Base-by-base conservation (phyloP, 2,329 filamentous ascomycete genomes). In the Coniella lustricola region DNA sequence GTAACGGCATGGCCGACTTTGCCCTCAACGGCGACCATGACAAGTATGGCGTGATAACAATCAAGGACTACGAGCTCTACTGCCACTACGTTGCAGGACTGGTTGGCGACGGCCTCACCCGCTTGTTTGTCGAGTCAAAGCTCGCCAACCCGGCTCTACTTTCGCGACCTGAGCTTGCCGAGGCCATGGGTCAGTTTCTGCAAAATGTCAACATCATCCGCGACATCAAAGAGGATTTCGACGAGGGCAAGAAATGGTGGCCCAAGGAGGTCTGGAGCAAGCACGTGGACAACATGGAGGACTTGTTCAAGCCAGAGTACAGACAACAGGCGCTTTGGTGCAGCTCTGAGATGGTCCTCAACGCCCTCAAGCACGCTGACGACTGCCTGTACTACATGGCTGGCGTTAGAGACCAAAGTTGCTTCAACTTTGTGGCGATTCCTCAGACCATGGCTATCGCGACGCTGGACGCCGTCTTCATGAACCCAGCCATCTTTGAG, bases 161-260 rank as follows among this genome's bases (percentile, higher is more conserved):
- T 45, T 78, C 90, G 54, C 81, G 88, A 44, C 82, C 86, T 31
- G 75, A 88, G 53, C 78, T 98, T 43, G 87, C 89, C 58, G 90
- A 95, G 68, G 91, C 89, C 38, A 98, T 98, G 93, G 93, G 89
- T 20, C 86, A 95, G 57, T 95, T 98, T 68, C 73, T 98, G 53
- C 93, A 98, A 64, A 95, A 98, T 75, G 95, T 90, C 56, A 98
- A 98, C 75, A 96, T 98, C 65, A 96, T 97, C 63, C 88, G 93
- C 63, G 93, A 98, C 65, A 79, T 97, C 55, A 82, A 84, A 59
- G 93, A 98, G 66, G 93, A 98, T 63, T 84, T 84, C 58, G 79
- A 87, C 51, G 93, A 97, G 66, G 83, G 85, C 58, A 82, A 93
- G 54, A 82, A 87, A 50, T 98, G 95, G 77, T 98, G 89, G 82